Percentiles rank a stretch among this genome's conserved stretches.
Conservation (phyloP, 768 basidiomycete genomes). For the Kwoniella sp. region DNA sequence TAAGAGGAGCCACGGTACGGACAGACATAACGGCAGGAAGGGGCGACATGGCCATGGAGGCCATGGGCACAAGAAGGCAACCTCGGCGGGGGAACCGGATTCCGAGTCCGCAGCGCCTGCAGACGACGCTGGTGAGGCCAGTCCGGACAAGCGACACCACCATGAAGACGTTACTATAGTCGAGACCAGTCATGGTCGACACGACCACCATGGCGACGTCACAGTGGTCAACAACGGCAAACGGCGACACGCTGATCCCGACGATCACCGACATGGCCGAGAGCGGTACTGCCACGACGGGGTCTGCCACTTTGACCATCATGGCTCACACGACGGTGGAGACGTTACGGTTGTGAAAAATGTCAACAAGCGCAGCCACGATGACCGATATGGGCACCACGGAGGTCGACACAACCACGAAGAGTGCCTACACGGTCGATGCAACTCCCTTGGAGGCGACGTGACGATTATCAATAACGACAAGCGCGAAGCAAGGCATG, state of each 20-base stretch:
- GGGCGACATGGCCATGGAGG: no score
- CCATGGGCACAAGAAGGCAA: no score
- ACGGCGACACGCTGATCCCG: conserved; percentile 2
- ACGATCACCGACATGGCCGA: conserved; percentile 5
- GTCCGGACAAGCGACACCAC: background rate
- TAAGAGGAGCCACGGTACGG: conserved; percentile 4
- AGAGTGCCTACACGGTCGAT: conserved; percentile 11
- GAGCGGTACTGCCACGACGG: no score
- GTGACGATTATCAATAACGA: conserved; percentile 18
- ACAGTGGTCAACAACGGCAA: conserved; percentile 6
- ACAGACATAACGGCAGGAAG: no score
- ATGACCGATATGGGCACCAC: conserved; percentile 3
- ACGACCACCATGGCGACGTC: conserved; percentile 4
- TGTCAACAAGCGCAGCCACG: conserved; percentile 4
- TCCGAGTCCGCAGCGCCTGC: no score
- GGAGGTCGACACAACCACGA: background rate
- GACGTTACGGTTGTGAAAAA: no score
- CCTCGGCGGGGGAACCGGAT: no score
- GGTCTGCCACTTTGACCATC: no score
- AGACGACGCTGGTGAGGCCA: no score
- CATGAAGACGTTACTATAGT: conserved; percentile 7
- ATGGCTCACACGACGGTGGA: no score
- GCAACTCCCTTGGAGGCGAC: conserved; percentile 5
- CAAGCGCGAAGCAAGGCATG: conserved; percentile 13
- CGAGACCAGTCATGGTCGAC: conserved; percentile 3